phyloP scores from a whole-genome alignment of 1,284 basidiomycete species.

The Ceratobasidium papillatum region DNA sequence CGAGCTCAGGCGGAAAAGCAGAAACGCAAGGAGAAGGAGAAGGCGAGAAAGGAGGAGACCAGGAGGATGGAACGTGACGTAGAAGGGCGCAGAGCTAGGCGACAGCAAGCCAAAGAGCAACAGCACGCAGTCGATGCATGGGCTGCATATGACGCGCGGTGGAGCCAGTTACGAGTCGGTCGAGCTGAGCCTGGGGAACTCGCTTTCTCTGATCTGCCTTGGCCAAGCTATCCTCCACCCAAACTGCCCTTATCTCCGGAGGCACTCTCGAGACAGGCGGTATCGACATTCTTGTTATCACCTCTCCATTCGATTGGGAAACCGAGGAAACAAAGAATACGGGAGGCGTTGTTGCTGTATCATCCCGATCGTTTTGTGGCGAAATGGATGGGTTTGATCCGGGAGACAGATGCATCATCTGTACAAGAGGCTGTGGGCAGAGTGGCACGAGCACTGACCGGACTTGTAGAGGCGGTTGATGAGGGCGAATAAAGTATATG shows the following conservation, averaged over 20 bases:
- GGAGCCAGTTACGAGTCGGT: slow-evolving; percentile 45
- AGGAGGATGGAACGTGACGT: slow-evolving; percentile 60
- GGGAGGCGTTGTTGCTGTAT: slow-evolving; percentile 78
- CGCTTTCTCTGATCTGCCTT: slow-evolving; percentile 74
- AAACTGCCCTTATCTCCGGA: slow-evolving; percentile 56
- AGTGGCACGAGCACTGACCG: slow-evolving; percentile 46
- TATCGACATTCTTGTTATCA: slow-evolving; percentile 69
- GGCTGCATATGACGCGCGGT: slow-evolving; percentile 65
- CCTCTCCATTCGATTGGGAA: slow-evolving; percentile 49
- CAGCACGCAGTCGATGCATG: slow-evolving; percentile 58
- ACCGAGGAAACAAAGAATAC: slow-evolving; percentile 66
- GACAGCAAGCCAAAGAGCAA: slow-evolving; percentile 58
- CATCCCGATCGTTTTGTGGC: slow-evolving; percentile 90
- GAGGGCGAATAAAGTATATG: slow-evolving; percentile 1
- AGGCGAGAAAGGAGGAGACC: slow-evolving; percentile 64
- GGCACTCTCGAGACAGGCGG: slow-evolving; percentile 65
- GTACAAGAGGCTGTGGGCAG: slow-evolving; percentile 50
- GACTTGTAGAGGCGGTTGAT: slow-evolving; percentile 43
- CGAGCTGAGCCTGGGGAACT: slow-evolving; percentile 47
- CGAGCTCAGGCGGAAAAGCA: slow-evolving; percentile 58
- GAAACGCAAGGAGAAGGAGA: slow-evolving; percentile 59
- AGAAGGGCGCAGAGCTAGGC: slow-evolving; percentile 60
- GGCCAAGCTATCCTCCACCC: slow-evolving; percentile 66
- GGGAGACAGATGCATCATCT: slow-evolving; percentile 49
- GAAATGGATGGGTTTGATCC: slow-evolving; percentile 68